phyloP scores from a whole-genome alignment of 148 eudicot species.

The Amaranthus cruentus region DNA sequence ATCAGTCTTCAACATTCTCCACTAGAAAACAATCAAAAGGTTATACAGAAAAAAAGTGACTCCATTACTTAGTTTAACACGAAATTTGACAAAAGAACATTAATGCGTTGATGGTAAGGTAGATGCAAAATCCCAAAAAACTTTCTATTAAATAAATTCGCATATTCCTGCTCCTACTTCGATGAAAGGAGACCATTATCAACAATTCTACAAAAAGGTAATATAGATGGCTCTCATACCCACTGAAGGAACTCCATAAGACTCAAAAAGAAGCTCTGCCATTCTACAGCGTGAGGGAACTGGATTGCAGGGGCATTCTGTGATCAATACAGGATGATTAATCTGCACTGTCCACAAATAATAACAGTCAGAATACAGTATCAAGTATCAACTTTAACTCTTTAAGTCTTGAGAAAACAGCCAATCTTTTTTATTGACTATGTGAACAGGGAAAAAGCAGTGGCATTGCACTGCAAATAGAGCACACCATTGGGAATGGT shows the following conservation, averaged over 20 bases:
- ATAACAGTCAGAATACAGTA: constrained; percentile 12
- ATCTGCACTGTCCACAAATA: constrained; percentile 70
- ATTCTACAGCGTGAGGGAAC: constrained; percentile 86
- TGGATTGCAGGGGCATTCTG: constrained; percentile 95
- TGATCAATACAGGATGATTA: constrained; percentile 84
- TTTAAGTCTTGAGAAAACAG: constrained; percentile 9
- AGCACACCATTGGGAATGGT: no score
- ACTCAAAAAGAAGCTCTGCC: constrained; percentile 96
- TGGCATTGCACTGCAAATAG: no score
- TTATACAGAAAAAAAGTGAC: background rate
- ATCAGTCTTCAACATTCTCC: background rate
- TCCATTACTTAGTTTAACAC: background rate
- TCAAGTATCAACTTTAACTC: constrained; percentile 18
- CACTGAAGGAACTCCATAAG: constrained; percentile 98
- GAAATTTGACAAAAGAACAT: background rate
- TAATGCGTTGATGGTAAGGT: background rate
- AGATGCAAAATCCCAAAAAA: background rate
- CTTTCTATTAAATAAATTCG: background rate
- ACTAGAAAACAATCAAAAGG: background rate
- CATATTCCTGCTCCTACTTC: background rate
- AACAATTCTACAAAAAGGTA: background rate
- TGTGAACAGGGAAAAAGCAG: background rate
- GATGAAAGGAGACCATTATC: background rate
- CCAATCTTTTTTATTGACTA: background rate
- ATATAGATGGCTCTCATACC: constrained; percentile 43